phyloP scores from a whole-genome alignment of 1,284 basidiomycete species.

The Sphaerobolus stellatus region DNA sequence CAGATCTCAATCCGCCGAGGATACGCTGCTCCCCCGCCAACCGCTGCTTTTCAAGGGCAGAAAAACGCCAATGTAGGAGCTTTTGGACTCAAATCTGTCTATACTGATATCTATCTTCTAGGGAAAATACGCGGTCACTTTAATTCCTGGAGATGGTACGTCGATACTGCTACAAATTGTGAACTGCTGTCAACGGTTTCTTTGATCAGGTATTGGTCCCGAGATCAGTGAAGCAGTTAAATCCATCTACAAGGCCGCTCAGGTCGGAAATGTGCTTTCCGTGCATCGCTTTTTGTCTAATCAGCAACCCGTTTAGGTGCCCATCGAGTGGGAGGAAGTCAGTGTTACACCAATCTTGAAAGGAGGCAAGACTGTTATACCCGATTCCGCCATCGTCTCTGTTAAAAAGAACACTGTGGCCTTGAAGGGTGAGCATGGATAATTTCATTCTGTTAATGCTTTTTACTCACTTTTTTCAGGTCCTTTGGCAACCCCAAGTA shows the following conservation, averaged over 20 bases:
- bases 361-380: constrained; percentile 96
- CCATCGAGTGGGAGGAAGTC: constrained; percentile 99
- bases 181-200: constrained; percentile 15
- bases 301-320: constrained; percentile 61
- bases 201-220: constrained; percentile 84
- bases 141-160: constrained; percentile 90
- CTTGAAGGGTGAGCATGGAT: constrained; percentile 74
- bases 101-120: constrained; percentile 31
- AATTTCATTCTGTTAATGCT: constrained; percentile 5
- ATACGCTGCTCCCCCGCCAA: constrained; percentile 73
- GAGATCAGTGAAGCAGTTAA: constrained; percentile 98
- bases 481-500: constrained; percentile 92
- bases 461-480: constrained; percentile 42
- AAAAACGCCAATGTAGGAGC: constrained; percentile 78
- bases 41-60: constrained; percentile 84
- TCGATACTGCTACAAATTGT: constrained; percentile 27
- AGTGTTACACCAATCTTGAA: constrained; percentile 93
- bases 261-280: constrained; percentile 46
- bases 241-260: constrained; percentile 87
- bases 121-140: constrained; percentile 94
- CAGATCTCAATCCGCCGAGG: constrained; percentile 34
- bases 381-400: constrained; percentile 86
- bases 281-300: not conserved
- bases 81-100: not conserved
- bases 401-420: constrained; percentile 98